Evolutionary conservation across 495 filamentous ascomycete species (phyloP), one percentile per base, ranked within the genome.

Genomic region (Tuber melanosporum): DNA sequence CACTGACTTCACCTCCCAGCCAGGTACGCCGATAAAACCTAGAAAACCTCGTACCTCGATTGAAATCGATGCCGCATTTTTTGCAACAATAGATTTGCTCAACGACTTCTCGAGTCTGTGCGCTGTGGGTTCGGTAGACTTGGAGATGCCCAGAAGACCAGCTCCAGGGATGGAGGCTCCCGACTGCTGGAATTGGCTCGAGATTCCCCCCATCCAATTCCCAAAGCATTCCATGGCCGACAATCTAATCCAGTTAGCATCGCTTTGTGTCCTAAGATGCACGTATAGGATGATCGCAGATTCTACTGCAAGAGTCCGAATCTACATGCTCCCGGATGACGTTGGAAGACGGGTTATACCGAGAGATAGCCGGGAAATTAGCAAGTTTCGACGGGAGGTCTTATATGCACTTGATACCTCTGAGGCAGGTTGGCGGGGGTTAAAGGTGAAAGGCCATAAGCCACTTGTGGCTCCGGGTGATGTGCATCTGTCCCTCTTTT

Each of bases 261-360:
- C 73, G n/a, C 70, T 47, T 41, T 70, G 78, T 46, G 47, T 81
- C 42, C 17, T 79, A 44, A 73, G 82, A 42, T 83, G 78, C 41
- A 83, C 82, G 5, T 83, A 83, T 71, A 32, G n/a, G 32, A 83
- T 81, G 81, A 47, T 70, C 20, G 42, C 62, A 12, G 39, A 22
- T 17, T 73, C n/a, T 39, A 62, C 32, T 41, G 82, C 82, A 6
- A 76, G 79, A 66, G 80, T 91, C 19, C 88, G 89, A 42, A 84
- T 95, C 1, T 93, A 91, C 77, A 81, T 93, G 15, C 86, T 94
- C 15, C 90, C 92, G 17, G 88, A 91, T 70, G 90, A 94, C 85
- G 85, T 91, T 10, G 87, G 88, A 22, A 87, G 90, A 57, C 80
- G 83, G 36, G 75, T 80, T 22, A 84, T 90, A n/a, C 83, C 85